A percentile compares a stretch with the other conserved stretches of the same genome.
These are phyloP conservation scores for Cordyceps militaris DNA, from an alignment of 2,329 filamentous ascomycete species.

Conservation along the genomic window DNA sequence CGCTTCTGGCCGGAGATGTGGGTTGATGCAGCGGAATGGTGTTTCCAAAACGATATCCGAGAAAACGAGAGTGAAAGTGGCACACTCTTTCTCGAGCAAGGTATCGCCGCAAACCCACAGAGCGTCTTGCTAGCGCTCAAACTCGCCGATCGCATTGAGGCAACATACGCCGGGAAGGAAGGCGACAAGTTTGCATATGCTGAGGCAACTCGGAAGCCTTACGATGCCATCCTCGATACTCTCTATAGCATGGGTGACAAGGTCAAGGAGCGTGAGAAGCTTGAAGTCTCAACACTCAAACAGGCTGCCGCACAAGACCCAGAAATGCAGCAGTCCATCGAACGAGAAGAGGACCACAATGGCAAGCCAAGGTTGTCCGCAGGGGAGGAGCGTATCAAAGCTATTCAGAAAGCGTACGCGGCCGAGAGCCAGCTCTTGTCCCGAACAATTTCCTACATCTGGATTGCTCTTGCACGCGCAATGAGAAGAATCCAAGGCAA, in stretches of 20 bases:
- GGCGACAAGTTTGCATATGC: conserved; percentile 71
- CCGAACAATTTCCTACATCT: conserved; percentile 82
- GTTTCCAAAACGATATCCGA: conserved; percentile 65
- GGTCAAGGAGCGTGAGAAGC: conserved; percentile 54
- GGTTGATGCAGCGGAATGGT: conserved; percentile 93
- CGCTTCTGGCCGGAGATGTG: conserved; percentile 94
- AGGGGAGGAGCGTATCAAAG: conserved; percentile 57
- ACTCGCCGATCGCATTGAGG: conserved; percentile 80
- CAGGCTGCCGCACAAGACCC: conserved; percentile 38
- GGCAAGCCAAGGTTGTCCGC: conserved; percentile 42
- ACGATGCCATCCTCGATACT: conserved; percentile 73
- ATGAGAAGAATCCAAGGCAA: conserved; percentile 93
- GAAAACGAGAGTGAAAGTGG: conserved; percentile 56
- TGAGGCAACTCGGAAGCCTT: conserved; percentile 72
- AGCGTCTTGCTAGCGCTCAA: conserved; percentile 86
- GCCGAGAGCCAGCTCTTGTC: conserved; percentile 70
- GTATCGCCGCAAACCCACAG: conserved; percentile 85
- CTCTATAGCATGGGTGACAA: conserved; percentile 83
- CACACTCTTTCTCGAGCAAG: conserved; percentile 71
- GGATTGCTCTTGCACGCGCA: conserved; percentile 89
- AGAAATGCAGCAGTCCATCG: conserved; percentile 31
- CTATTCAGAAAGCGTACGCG: conserved; percentile 59
- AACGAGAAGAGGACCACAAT: conserved; percentile 45
- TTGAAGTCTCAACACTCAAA: conserved; percentile 50
- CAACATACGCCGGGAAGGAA: conserved; percentile 69